Conservation (phyloP, 2,329 filamentous ascomycete species). For the Dothiorella sarmentorum region DNA sequence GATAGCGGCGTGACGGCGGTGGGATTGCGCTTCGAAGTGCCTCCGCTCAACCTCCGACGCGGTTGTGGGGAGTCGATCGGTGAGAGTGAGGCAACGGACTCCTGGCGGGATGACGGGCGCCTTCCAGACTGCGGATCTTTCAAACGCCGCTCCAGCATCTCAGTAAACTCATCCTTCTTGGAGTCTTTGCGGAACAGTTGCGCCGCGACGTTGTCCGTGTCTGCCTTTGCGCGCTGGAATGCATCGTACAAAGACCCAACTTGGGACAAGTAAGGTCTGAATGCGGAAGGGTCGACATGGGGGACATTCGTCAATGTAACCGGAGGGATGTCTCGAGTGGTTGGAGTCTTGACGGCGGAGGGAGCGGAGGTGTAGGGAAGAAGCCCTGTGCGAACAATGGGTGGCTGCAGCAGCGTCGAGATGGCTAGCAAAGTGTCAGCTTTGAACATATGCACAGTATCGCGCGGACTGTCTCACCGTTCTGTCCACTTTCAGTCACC, state of each 20-base stretch:
- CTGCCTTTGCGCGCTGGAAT: constrained; percentile 77
- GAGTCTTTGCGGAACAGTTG: constrained; percentile 47
- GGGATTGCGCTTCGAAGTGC: constrained; percentile 53
- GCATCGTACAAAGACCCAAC: constrained; percentile 87
- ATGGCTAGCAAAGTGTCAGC: constrained; percentile 59
- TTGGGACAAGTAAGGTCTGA: constrained; percentile 79
- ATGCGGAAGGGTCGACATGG: constrained; percentile 74
- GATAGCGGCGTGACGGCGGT: constrained; percentile 82
- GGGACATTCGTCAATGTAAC: constrained; percentile 87
- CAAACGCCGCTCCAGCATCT: constrained; percentile 44
- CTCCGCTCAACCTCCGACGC: constrained; percentile 51
- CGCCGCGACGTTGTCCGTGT: constrained; percentile 60
- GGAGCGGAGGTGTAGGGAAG: constrained; percentile 73
- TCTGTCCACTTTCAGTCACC: constrained; percentile 73
- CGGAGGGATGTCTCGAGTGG: constrained; percentile 84
- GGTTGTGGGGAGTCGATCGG: constrained; percentile 48
- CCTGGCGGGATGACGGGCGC: constrained; percentile 40
- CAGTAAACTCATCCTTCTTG: constrained; percentile 49
- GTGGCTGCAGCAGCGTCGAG: constrained; percentile 85
- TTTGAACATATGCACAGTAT: neutral
- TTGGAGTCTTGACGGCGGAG: constrained; percentile 76
- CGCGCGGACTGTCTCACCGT: constrained; percentile 54
- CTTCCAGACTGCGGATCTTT: constrained; percentile 35
- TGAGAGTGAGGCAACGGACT: constrained; percentile 37
- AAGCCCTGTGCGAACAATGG: constrained; percentile 84